Evolutionary conservation across 2,329 filamentous ascomycete genomes (phyloP).

Genomic region (Calonectria honghensis): DNA sequence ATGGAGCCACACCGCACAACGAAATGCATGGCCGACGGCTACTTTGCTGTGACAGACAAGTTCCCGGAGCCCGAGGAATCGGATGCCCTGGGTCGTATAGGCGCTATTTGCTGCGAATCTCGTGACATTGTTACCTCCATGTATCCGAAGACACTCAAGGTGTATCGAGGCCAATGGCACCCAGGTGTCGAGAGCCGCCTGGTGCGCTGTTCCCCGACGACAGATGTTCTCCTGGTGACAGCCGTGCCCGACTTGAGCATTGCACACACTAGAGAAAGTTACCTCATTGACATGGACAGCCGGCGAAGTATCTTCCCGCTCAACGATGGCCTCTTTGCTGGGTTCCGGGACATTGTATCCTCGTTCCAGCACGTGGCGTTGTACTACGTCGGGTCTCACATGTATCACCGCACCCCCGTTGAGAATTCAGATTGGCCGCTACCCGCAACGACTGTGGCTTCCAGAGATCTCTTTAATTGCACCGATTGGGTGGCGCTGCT

Average conservation of each 20-base stretch:
- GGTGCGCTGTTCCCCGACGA: conserved; percentile 1
- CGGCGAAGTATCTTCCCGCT: not conserved
- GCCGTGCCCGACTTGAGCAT: conserved; percentile 4
- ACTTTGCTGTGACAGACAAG: not conserved
- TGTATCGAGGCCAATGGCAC: not conserved
- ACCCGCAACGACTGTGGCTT: not conserved
- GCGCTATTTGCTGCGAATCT: not conserved
- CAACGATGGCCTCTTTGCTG: not conserved
- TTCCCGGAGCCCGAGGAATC: conserved; percentile 1
- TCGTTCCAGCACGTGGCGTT: conserved; percentile 9
- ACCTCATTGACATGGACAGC: not conserved
- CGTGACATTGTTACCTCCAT: not conserved
- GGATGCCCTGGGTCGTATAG: not conserved
- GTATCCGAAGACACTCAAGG: conserved; percentile 4
- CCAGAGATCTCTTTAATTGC: not conserved
- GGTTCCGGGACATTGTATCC: conserved; percentile 9
- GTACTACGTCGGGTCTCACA: not conserved
- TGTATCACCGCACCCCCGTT: too few species aligned
- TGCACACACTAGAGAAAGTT: not conserved
- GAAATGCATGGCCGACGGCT: not conserved
- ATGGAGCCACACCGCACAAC: not conserved
- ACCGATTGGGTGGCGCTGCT: not conserved
- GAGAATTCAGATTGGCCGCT: not conserved
- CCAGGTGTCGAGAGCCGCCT: conserved; percentile 1
- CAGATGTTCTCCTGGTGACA: conserved; percentile 8